These are phyloP conservation scores for Kandelia obovata DNA, from an alignment of 345 rosid species.

Conservation along the genomic window DNA sequence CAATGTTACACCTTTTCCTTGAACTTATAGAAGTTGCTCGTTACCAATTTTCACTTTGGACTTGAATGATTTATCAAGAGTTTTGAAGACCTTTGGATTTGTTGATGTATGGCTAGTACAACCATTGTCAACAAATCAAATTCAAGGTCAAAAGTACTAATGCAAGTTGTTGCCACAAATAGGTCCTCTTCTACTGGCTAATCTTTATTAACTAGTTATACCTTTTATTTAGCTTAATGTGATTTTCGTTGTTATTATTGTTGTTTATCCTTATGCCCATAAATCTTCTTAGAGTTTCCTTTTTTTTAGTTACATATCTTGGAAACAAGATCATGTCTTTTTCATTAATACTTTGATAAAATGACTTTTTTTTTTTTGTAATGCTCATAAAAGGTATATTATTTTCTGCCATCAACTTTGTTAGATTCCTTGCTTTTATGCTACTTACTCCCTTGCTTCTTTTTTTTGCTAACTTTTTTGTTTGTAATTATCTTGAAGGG, in stretches of 20 bases:
- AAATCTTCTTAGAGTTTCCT: background rate
- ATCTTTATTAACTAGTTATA: no score
- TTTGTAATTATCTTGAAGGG: background rate
- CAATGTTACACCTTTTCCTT: background rate
- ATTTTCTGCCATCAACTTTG: background rate
- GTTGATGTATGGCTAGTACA: no score
- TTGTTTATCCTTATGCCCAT: background rate
- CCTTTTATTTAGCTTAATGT: no score
- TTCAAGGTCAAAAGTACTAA: background rate
- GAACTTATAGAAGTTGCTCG: background rate
- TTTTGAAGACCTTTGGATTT: no score
- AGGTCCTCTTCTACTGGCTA: background rate
- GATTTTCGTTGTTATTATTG: no score
- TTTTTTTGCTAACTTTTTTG: background rate
- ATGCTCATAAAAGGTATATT: background rate
- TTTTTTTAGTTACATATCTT: background rate
- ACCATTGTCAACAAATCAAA: background rate
- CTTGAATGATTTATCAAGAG: no score
- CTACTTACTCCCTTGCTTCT: background rate
- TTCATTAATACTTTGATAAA: background rate
- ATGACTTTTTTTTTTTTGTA: background rate
- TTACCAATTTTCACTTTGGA: no score
- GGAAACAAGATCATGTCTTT: background rate
- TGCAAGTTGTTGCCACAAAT: background rate
- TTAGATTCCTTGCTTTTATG: background rate